Evolutionary conservation across 176 grass and related monocot species (phyloP).

Genomic region (Secale cereale): DNA sequence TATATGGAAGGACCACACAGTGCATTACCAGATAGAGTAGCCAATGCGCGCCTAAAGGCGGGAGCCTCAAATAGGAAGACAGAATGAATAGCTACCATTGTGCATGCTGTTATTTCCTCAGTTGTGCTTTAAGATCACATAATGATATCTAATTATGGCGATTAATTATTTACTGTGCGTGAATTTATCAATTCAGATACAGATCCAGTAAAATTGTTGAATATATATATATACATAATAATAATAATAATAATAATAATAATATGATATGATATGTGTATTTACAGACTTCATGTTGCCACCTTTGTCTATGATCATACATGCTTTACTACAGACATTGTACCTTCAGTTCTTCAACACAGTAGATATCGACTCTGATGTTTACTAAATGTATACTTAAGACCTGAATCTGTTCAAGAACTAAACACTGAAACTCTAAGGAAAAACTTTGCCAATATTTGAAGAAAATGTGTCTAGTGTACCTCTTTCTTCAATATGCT

Average conservation of each 20-base stretch:
- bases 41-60: conserved; percentile 4
- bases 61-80: conserved; percentile 16
- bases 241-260: too few relatives aligned
- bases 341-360: background rate
- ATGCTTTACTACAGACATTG: background rate
- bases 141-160: background rate
- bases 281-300: background rate
- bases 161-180: conserved; percentile 25
- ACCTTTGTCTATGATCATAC: background rate
- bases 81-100: conserved; percentile 3
- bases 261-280: background rate
- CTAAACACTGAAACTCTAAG: background rate
- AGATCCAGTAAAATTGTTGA: conserved; percentile 1
- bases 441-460: background rate
- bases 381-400: background rate
- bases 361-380: background rate
- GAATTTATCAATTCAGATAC: background rate
- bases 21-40: conserved; percentile 55
- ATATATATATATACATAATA: background rate
- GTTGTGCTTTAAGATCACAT: background rate
- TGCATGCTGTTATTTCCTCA: conserved; percentile 20
- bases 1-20: conserved; percentile 74
- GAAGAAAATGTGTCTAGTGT: background rate
- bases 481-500: conserved; percentile 16
- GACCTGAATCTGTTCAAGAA: background rate